Base-by-base conservation (phyloP, 768 basidiomycete genomes). In the Boletus reticulatus region DNA sequence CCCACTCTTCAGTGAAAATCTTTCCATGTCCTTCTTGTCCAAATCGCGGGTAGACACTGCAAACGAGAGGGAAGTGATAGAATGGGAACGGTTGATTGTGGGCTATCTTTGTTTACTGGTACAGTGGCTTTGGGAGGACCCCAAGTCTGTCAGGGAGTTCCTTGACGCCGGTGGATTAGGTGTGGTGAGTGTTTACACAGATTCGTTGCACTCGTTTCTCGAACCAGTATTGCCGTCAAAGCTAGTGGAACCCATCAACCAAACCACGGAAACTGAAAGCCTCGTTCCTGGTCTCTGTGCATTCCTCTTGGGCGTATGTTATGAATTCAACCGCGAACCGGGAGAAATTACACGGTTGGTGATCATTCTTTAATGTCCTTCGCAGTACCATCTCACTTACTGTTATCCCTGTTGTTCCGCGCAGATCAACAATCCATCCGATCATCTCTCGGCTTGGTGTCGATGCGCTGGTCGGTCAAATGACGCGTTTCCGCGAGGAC, bases 41-140 rank as follows among this genome's bases (percentile, higher is more conserved):
- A 84, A 88, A 22, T 83, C 83, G 8, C 78, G 91, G 34, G 63
- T 63, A 13, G 67, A 72, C 13, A 8, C 34, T 13, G 75, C 84
- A 12, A 78, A 87, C 61, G 84, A 84, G 38, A 78, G 78, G 43
- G 92, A 95, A 62, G 80, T 83, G 14, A 77, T 88, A 47, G 95
- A 97, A 64, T 98, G 94, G 93, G 93, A 94, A 58, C 79, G 93
- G 55, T 76, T 96, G 45, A 86, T 94, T 64, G 85, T 92, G 9
- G 89, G 87, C 0, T 96, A 98, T 66, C 76, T 98, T 36, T 83
- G 84, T 46, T 70, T 97, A 51, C 78, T 99, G 32, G 79, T 84
- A 5, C 92, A 94, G 58, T 99, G 97, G 97, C 77, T 97, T 8
- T 99, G 95, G 95, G 96, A 98, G 64, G 95, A 97, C 63, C 86